Base-by-base conservation (phyloP, 1,284 basidiomycete species). In the Omphalotus olearius region DNA sequence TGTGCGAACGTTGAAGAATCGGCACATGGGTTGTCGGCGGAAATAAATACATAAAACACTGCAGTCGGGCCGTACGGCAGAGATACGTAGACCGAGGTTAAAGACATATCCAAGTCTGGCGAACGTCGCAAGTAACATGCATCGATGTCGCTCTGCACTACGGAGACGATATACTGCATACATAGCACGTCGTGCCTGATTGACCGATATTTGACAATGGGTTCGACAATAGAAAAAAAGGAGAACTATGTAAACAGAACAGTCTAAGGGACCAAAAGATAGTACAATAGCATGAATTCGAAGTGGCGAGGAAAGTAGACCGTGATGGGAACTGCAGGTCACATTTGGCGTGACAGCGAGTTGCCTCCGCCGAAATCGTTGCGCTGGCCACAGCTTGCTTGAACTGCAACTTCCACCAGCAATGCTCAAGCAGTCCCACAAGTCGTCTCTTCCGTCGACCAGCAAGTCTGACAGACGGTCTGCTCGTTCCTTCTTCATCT, bases 381-480 rank as follows among this genome's bases (percentile, higher is more conserved):
- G 36, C 51, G 51, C 45, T 47, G 47, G 47, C 37, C 45, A 46
- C 40, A 40, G 39, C 28, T 45, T 46, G 20, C 18, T 51, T 51
- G 26, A 17, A 23, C 30, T 33, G 14, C 47, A 49, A 56, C 56
- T 48, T 53, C 53, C 56, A 57, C 47, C 54, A 56, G 16, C 39
- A 47, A 43, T 46, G 46, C 45, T 48, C 51, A 46, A 53, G 47
- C 20, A 37, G n/a, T 44, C 47, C 39, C 35, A 28, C 13, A 48
- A 39, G 25, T 47, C 47, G 37, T 35, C 53, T 30, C 39, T 43
- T 40, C 20, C 52, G 30, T 38, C 56, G 39, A 23, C 54, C 44
- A 50, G 35, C 23, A 48, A 44, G 42, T 18, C 49, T 23, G 46
- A 40, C 40, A 55, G 52, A 57, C 56, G 56, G 58, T 59, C 13